Evolutionary conservation across 257 asterid genomes (phyloP).

Genomic region (Asclepias syriaca): DNA sequence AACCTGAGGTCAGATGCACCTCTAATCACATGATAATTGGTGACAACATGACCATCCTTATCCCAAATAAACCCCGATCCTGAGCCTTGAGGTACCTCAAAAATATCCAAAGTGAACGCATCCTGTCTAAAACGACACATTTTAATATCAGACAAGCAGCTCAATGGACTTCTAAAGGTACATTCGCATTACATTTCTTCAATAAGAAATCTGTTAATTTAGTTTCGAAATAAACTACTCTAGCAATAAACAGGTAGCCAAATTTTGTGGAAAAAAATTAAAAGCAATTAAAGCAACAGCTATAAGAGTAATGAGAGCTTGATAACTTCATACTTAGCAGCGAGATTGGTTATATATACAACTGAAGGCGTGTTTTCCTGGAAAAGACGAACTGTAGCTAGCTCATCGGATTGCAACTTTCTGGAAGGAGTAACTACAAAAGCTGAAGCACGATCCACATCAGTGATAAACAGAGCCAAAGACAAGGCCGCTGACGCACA

Average conservation of each 20-base stretch:
- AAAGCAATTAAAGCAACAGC: not conserved
- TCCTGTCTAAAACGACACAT: slow-evolving; percentile 61
- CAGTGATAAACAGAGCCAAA: slow-evolving; percentile 48
- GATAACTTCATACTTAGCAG: slow-evolving; percentile 45
- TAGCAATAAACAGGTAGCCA: not conserved
- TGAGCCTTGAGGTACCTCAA: slow-evolving; percentile 97
- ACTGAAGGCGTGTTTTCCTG: slow-evolving; percentile 94
- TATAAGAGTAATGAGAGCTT: not conserved
- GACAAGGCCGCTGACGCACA: slow-evolving; percentile 84
- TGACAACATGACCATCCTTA: slow-evolving; percentile 66
- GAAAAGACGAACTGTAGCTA: slow-evolving; percentile 88
- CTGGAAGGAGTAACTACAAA: slow-evolving; percentile 62
- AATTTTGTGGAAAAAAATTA: not conserved
- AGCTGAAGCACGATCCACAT: slow-evolving; percentile 75
- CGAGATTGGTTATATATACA: slow-evolving; percentile 90
- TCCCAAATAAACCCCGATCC: slow-evolving; percentile 99
- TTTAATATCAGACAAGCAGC: not conserved
- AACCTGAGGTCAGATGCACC: slow-evolving; percentile 98
- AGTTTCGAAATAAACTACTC: not conserved
- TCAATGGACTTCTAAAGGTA: not conserved
- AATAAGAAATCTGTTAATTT: not conserved
- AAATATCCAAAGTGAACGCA: slow-evolving; percentile 79
- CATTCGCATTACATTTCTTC: not conserved
- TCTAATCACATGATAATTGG: slow-evolving; percentile 95
- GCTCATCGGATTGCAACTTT: slow-evolving; percentile 90